phyloP scores from a whole-genome alignment of 352 stramenopile species.

The Pythium aristosporum region DNA sequence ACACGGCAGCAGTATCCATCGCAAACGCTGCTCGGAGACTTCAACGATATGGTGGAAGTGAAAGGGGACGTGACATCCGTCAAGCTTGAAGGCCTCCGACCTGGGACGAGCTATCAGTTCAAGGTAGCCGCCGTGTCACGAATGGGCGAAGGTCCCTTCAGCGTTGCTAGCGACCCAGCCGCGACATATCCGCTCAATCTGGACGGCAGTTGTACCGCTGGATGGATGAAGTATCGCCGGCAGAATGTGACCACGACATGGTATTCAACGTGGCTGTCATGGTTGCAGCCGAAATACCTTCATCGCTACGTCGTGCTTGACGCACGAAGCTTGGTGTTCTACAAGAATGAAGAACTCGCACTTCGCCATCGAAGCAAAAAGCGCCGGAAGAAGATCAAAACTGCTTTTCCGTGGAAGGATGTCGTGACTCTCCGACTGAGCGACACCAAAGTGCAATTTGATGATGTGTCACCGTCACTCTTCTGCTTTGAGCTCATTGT shows the following conservation, averaged over 20 bases:
- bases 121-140: slow-evolving; percentile 82
- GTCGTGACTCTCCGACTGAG: slow-evolving; percentile 62
- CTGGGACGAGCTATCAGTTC: slow-evolving; percentile 83
- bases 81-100: slow-evolving; percentile 75
- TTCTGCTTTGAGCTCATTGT: slow-evolving; percentile 82
- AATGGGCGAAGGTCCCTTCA: slow-evolving; percentile 87
- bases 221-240: slow-evolving; percentile 86
- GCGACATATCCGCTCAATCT: slow-evolving; percentile 74
- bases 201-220: slow-evolving; percentile 68
- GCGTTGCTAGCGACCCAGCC: slow-evolving; percentile 63
- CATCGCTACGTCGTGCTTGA: slow-evolving; percentile 86
- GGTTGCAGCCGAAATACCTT: slow-evolving; percentile 73
- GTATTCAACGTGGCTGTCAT: slow-evolving; percentile 51
- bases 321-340: slow-evolving; percentile 68
- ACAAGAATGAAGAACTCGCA: slow-evolving; percentile 77
- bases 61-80: slow-evolving; percentile 48
- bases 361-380: slow-evolving; percentile 78
- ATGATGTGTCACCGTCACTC: slow-evolving; percentile 78
- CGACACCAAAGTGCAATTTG: slow-evolving; percentile 73
- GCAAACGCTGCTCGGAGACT: slow-evolving; percentile 79
- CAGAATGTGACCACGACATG: slow-evolving; percentile 54
- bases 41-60: slow-evolving; percentile 76
- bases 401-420: slow-evolving; percentile 67
- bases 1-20: slow-evolving; percentile 79
- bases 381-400: slow-evolving; percentile 76